Evolutionary conservation across 169 alveolate species (phyloP).

Genomic region (Plasmodium vivax): DNA sequence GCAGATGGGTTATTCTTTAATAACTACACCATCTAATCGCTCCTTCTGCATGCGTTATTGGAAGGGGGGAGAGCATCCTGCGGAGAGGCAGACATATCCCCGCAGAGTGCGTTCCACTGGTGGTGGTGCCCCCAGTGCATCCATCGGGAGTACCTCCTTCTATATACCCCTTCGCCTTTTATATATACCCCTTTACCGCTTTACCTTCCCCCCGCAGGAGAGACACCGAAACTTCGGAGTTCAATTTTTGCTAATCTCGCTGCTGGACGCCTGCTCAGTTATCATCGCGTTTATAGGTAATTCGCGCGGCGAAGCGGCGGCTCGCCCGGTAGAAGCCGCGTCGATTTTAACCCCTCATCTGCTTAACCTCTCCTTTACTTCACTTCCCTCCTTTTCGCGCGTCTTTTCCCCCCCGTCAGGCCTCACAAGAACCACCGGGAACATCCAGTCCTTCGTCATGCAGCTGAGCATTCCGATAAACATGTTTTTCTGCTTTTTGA

Average conservation of each 20-base stretch:
- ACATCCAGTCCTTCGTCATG: conserved; percentile 45
- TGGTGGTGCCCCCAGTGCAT: background rate
- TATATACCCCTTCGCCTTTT: background rate
- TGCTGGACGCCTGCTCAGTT: conserved; percentile 40
- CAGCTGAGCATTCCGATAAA: conserved; percentile 54
- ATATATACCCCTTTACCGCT: background rate
- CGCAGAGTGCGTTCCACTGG: background rate
- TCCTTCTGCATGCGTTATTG: background rate
- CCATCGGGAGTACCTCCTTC: background rate
- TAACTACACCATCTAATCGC: background rate
- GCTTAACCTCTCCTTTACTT: too few relatives aligned
- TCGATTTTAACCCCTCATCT: background rate
- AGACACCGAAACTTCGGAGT: background rate
- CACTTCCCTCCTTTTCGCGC: background rate
- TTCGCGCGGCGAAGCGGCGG: background rate
- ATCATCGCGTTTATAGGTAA: conserved; percentile 40
- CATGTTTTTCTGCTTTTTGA: conserved; percentile 52
- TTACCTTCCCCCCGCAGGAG: background rate
- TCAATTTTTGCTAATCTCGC: conserved; percentile 4
- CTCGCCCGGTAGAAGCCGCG: background rate
- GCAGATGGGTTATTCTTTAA: background rate
- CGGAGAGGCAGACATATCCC: background rate
- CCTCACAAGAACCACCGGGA: conserved; percentile 64
- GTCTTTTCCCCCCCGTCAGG: background rate
- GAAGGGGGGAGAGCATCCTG: background rate